Evolutionary conservation across 768 basidiomycete species (phyloP).

Genomic region (Leccinum sublutescens): DNA sequence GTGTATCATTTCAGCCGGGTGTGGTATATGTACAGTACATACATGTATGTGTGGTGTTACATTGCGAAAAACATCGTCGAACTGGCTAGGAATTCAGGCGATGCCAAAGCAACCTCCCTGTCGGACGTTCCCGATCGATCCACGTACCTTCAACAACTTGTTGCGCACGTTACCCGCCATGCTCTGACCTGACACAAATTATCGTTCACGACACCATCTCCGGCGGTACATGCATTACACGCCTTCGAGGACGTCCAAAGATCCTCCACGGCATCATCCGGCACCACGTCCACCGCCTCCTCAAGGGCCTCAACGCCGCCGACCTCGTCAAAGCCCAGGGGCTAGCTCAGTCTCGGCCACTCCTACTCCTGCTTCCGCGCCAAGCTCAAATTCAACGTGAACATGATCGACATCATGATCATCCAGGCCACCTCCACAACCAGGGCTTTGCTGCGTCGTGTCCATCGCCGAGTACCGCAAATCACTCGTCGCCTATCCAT

Average conservation of each 20-base stretch:
- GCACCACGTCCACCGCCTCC: conserved; percentile 83
- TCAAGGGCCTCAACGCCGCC: conserved; percentile 83
- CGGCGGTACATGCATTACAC: conserved; percentile 57
- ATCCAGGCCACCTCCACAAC: too few species aligned
- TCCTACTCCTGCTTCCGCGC: conserved; percentile 81
- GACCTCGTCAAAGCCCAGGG: conserved; percentile 76
- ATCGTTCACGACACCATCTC: conserved; percentile 52
- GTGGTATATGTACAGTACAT: background rate
- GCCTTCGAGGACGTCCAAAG: conserved; percentile 79
- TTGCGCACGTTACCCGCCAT: conserved; percentile 52
- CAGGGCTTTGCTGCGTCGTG: too few species aligned
- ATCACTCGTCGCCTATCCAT: too few species aligned
- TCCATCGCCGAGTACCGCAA: too few species aligned
- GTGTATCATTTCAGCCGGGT: background rate
- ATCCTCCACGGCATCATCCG: conserved; percentile 85
- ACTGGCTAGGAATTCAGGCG: too few species aligned
- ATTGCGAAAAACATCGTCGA: too few species aligned
- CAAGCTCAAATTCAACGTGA: conserved; percentile 94
- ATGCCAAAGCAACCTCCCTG: background rate
- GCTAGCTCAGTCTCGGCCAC: conserved; percentile 95
- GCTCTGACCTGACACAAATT: conserved; percentile 25
- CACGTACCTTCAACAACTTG: conserved; percentile 24
- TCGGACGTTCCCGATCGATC: too few species aligned
- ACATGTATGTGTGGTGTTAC: too few species aligned
- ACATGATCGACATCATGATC: conserved; percentile 25